Conservation (phyloP, 768 basidiomycete genomes). For the Termitomyces sp. region DNA sequence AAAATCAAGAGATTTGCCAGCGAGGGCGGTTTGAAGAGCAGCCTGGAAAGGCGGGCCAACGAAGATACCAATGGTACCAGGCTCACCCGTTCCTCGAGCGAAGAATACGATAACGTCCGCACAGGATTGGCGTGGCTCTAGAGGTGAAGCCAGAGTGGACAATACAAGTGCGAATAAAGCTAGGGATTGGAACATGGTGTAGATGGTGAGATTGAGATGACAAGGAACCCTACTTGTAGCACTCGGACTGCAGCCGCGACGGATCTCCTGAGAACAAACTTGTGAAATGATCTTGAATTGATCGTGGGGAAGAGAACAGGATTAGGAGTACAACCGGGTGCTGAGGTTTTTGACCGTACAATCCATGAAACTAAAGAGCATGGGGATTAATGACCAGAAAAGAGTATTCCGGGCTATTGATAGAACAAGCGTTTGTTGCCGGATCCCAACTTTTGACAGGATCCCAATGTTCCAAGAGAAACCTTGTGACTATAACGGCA, state of each 20-base stretch:
- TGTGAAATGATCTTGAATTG: background rate
- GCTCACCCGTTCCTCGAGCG: conserved; percentile 36
- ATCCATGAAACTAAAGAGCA: background rate
- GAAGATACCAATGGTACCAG: conserved; percentile 31
- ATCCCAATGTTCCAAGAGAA: background rate
- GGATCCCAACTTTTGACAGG: background rate
- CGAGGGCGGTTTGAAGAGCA: conserved; percentile 29
- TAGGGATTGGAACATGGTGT: conserved; percentile 17
- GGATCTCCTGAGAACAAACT: background rate
- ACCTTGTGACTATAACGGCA: background rate
- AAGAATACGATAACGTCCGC: conserved; percentile 35
- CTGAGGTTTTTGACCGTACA: background rate
- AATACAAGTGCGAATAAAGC: conserved; percentile 18
- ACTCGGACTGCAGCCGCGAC: background rate
- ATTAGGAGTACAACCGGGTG: background rate
- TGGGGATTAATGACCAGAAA: background rate
- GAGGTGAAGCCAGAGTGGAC: conserved; percentile 22
- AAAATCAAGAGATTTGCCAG: conserved; percentile 31
- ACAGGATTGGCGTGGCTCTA: conserved; percentile 23
- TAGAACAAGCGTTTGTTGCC: too few relatives aligned
- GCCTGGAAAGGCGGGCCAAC: conserved; percentile 37
- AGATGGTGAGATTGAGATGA: background rate
- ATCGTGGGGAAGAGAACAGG: background rate
- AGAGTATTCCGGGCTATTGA: background rate
- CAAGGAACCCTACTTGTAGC: background rate